Evolutionary conservation across 2,329 filamentous ascomycete genomes (phyloP).

Genomic region (Paraphoma sp.): DNA sequence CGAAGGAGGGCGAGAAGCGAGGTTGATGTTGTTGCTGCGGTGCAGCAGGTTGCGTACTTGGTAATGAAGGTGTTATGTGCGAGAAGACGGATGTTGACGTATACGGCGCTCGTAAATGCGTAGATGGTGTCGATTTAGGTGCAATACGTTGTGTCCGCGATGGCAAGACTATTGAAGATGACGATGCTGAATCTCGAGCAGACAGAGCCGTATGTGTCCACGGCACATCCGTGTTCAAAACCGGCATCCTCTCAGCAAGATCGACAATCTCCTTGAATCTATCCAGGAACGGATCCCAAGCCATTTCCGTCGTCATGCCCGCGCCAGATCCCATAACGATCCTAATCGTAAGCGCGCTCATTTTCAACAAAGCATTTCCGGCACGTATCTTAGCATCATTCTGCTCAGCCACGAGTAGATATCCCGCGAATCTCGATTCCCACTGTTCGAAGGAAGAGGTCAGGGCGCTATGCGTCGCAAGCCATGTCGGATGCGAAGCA

Average conservation of each 20-base stretch:
- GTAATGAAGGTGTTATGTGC: background rate
- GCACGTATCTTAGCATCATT: conserved; percentile 31
- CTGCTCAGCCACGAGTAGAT: conserved; percentile 22
- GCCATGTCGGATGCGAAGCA: conserved; percentile 25
- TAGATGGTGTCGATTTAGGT: conserved; percentile 16
- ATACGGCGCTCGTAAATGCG: conserved; percentile 14
- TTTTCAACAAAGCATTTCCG: conserved; percentile 32
- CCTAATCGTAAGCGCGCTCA: conserved; percentile 29
- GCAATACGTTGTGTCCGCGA: conserved; percentile 11
- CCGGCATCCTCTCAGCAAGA: conserved; percentile 33
- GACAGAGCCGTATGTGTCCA: too few relatives aligned
- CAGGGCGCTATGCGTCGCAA: conserved; percentile 21
- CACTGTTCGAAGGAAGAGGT: conserved; percentile 25
- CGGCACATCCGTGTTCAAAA: conserved; percentile 8
- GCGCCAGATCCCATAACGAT: conserved; percentile 24
- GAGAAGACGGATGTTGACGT: conserved; percentile 11
- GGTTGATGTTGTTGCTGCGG: conserved; percentile 1
- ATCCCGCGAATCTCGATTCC: conserved; percentile 26
- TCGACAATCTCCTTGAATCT: conserved; percentile 34
- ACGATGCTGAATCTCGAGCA: conserved; percentile 10
- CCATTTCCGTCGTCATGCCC: conserved; percentile 23
- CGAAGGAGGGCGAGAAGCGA: conserved; percentile 37
- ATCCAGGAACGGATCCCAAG: conserved; percentile 31
- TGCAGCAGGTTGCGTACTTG: background rate
- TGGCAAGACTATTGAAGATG: background rate